Percentiles rank a stretch among this genome's conserved stretches.
These are phyloP conservation scores for Hirsutella thompsonii DNA, from an alignment of 2,329 filamentous ascomycete genomes.

Conservation along the genomic window DNA sequence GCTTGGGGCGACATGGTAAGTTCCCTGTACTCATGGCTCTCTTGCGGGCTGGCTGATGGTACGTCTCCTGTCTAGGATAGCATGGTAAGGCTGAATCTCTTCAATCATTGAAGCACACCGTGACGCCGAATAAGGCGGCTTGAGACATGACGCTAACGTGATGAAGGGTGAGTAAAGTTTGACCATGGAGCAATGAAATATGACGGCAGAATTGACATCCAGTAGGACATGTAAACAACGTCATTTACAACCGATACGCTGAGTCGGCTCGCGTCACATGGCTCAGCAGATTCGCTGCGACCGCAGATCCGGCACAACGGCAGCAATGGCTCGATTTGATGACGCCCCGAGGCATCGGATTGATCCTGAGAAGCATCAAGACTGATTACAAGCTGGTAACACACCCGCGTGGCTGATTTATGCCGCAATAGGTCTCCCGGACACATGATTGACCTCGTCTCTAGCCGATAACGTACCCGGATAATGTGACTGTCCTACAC, in stretches of 20 bases:
- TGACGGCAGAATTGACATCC: neutral
- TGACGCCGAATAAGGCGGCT: neutral
- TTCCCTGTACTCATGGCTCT: too few species aligned
- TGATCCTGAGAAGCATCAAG: slow-evolving; percentile 70
- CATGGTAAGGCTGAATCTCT: neutral
- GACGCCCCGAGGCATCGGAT: slow-evolving; percentile 50
- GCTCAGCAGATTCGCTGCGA: slow-evolving; percentile 53
- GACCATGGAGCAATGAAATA: neutral
- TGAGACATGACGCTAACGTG: neutral
- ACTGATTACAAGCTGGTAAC: slow-evolving; percentile 81
- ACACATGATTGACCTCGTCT: too few species aligned
- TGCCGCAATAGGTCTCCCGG: neutral
- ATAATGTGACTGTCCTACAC: slow-evolving; percentile 73
- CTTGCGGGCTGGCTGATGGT: too few species aligned
- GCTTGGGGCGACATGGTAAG: slow-evolving; percentile 79
- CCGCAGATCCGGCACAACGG: slow-evolving; percentile 47
- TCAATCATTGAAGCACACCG: neutral
- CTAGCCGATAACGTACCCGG: slow-evolving; percentile 73
- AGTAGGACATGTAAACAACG: slow-evolving; percentile 66
- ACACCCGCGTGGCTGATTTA: slow-evolving; percentile 5
- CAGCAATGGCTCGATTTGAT: slow-evolving; percentile 57
- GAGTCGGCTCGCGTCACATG: slow-evolving; percentile 74
- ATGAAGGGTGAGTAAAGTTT: neutral
- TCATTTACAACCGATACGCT: slow-evolving; percentile 71
- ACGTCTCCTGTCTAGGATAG: too few species aligned